Evolutionary conservation across 2,329 filamentous ascomycete species (phyloP), one percentile per base, ranked within the genome.

Genomic region (Clarireedia homoeocarpa): DNA sequence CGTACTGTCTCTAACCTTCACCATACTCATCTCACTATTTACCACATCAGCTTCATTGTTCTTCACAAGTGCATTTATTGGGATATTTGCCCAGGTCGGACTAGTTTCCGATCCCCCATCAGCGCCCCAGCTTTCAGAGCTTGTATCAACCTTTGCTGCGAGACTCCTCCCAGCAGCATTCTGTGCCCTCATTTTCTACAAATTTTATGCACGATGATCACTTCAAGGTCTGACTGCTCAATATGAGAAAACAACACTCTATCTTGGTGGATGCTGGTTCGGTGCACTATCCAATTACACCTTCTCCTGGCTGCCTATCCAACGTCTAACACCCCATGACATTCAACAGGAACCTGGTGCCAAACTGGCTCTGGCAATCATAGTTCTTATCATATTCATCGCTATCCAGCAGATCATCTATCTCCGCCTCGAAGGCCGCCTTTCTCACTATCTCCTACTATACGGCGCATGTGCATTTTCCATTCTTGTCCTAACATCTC

Each of bases 261-360:
- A 91, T 86, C 77, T 99, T 0, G 91, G 91, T 1, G 86, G 84
- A 7, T 91, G 88, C 67, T 99, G 95, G 87, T 83, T 96, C 40
- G 94, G 91, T 15, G 86, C 89, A 1, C 74, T 99, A 62, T 92
- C 92, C 67, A 97, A 97, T 72, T 95, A 96, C 72, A 97, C 94
- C 0, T 89, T 99, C 66, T 88, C 90, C 65, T 87, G 89, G 72
- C 96, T 99, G 59, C 94, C 94, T 0, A 94, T 99, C 62, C 84
- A 91, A 70, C 86, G 94, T 2, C 78, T 99, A 17, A 97, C 88
- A 6, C 84, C 86, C 0, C 90, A 95, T 69, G 94, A 99, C 67
- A 82, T 99, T 45, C 75, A 86, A 48, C 86, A 91, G 63, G 91
- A 99, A 67, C 92, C 94, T 0, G 94, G 94, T 7, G 94, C 92